These are phyloP conservation scores for Ilex paraguariensis DNA, from an alignment of 305 asterid species.

Conservation along the genomic window DNA sequence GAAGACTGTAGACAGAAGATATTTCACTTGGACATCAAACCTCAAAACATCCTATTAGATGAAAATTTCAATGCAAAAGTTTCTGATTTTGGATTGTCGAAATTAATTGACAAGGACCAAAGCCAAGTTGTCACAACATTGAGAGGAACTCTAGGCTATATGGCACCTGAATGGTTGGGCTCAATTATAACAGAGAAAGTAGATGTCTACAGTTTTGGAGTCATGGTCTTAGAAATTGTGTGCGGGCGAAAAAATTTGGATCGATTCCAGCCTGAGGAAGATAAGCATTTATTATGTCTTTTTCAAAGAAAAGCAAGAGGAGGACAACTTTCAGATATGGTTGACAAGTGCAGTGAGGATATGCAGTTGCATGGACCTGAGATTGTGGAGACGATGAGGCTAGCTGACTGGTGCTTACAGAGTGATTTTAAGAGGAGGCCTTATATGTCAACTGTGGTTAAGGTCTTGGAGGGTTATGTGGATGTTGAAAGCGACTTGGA, in stretches of 20 bases:
- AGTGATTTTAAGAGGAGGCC: not conserved
- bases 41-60: slow-evolving; percentile 26
- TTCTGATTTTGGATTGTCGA: slow-evolving; percentile 23
- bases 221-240: slow-evolving; percentile 11
- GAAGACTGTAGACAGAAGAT: slow-evolving; percentile 19
- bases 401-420: not conserved
- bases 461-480: not conserved
- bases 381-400: not conserved
- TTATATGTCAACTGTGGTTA: not conserved
- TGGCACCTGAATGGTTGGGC: slow-evolving; percentile 22
- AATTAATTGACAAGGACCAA: slow-evolving; percentile 15
- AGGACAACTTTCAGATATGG: not conserved
- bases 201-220: slow-evolving; percentile 21
- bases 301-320: not conserved
- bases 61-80: slow-evolving; percentile 22
- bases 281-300: not conserved
- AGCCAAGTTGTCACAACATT: slow-evolving; percentile 10
- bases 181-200: slow-evolving; percentile 15
- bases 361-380: not conserved
- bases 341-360: not conserved
- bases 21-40: slow-evolving; percentile 21
- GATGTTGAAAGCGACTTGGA: no score
- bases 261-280: not conserved
- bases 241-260: slow-evolving; percentile 21
- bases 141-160: slow-evolving; percentile 21